Evolutionary conservation across 2,329 filamentous ascomycete species (phyloP).

Genomic region (Botrytis medusae): DNA sequence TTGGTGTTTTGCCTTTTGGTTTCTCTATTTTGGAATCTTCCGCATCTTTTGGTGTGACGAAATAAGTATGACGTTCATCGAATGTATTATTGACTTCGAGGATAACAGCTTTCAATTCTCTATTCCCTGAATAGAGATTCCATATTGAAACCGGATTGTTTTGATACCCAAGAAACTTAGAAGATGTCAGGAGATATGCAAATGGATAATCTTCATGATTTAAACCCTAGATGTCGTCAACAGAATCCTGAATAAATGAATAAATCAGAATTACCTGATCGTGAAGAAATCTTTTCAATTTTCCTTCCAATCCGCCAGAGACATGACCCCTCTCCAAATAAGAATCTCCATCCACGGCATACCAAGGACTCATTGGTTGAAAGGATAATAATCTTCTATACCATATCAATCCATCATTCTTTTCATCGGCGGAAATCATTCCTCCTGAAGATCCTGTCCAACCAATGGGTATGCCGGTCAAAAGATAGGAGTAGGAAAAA

Average conservation of each 20-base stretch:
- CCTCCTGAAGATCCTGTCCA: constrained; percentile 56
- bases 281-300: constrained; percentile 59
- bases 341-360: constrained; percentile 58
- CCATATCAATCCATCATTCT: constrained; percentile 33
- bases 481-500: constrained; percentile 70
- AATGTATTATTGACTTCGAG: constrained; percentile 78
- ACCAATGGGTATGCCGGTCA: constrained; percentile 67
- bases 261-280: constrained; percentile 48
- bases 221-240: constrained; percentile 49
- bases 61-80: constrained; percentile 67
- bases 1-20: constrained; percentile 18
- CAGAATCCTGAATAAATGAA: not conserved
- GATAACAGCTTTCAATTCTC: constrained; percentile 62
- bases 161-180: constrained; percentile 66
- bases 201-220: constrained; percentile 60
- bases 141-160: constrained; percentile 79
- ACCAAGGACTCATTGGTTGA: constrained; percentile 45
- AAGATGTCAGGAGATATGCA: constrained; percentile 70
- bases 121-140: constrained; percentile 66
- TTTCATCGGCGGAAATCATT: constrained; percentile 52
- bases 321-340: constrained; percentile 58
- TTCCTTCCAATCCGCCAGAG: constrained; percentile 58
- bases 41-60: constrained; percentile 48
- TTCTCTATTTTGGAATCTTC: constrained; percentile 26
- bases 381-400: constrained; percentile 38